These are phyloP conservation scores for Volvariella volvacea DNA, from an alignment of 1,284 basidiomycete species.

Conservation along the genomic window DNA sequence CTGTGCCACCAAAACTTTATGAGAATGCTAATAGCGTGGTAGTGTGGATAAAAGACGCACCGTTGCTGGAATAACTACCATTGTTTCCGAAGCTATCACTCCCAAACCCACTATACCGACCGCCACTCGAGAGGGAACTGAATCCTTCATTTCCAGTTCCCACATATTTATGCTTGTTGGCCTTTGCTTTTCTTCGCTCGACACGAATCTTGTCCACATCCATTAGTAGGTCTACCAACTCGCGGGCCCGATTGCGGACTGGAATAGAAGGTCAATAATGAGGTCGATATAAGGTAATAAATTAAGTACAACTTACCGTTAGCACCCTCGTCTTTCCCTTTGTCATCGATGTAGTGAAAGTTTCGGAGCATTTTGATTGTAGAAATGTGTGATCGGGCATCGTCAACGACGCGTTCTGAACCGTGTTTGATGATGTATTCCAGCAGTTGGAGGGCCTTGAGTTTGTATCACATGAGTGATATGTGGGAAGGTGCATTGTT, in stretches of 20 bases:
- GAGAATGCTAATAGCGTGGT: neutral
- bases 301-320: constrained; percentile 58
- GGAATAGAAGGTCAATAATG: neutral
- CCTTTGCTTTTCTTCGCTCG: constrained; percentile 90
- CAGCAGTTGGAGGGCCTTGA: constrained; percentile 83
- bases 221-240: constrained; percentile 82
- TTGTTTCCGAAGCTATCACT: constrained; percentile 48
- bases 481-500: too few relatives aligned
- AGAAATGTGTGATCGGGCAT: constrained; percentile 89
- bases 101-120: constrained; percentile 75
- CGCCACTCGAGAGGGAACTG: constrained; percentile 34
- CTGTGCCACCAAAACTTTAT: constrained; percentile 11
- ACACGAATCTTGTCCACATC: constrained; percentile 89
- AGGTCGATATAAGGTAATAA: neutral
- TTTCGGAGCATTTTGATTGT: constrained; percentile 97
- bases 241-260: constrained; percentile 94
- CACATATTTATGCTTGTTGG: constrained; percentile 89
- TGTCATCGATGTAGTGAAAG: constrained; percentile 99
- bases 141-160: constrained; percentile 78
- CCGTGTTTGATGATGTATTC: constrained; percentile 98
- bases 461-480: too few relatives aligned
- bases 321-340: constrained; percentile 98
- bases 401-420: constrained; percentile 97
- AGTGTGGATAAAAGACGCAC: constrained; percentile 12
- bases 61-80: constrained; percentile 25